Percentiles rank a stretch among this genome's conserved stretches.
phyloP scores from a whole-genome alignment of 306 rosid species.

The Mimosa pudica region DNA sequence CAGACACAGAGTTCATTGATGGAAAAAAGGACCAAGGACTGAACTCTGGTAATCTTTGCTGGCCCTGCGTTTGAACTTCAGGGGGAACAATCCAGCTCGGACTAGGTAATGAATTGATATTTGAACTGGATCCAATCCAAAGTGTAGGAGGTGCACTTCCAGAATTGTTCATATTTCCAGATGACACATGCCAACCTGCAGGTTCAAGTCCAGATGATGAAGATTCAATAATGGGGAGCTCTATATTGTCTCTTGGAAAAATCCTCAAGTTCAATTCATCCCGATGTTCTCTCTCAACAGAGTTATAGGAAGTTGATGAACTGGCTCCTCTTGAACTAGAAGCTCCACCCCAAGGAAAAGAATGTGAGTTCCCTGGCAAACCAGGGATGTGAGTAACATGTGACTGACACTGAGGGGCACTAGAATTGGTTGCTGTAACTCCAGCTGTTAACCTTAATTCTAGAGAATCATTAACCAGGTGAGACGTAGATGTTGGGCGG shows the following conservation, averaged over 20 bases:
- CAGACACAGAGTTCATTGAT: slow-evolving; percentile 35
- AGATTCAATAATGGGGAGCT: slow-evolving; percentile 41
- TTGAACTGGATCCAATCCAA: slow-evolving; percentile 63
- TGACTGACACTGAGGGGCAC: slow-evolving; percentile 43
- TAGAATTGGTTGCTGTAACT: slow-evolving; percentile 46
- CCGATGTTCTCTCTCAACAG: slow-evolving; percentile 42
- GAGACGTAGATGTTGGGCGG: slow-evolving; percentile 44
- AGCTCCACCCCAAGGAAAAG: slow-evolving; percentile 50
- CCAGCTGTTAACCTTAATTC: slow-evolving; percentile 66
- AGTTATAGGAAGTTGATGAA: slow-evolving; percentile 42
- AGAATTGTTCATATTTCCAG: slow-evolving; percentile 44
- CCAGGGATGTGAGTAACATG: slow-evolving; percentile 35
- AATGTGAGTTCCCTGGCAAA: slow-evolving; percentile 37
- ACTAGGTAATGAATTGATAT: slow-evolving; percentile 45
- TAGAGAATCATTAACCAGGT: slow-evolving; percentile 47
- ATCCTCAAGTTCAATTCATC: slow-evolving; percentile 58
- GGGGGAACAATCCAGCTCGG: slow-evolving; percentile 60
- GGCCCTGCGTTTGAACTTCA: slow-evolving; percentile 52
- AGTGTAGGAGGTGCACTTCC: slow-evolving; percentile 52
- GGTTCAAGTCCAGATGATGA: slow-evolving; percentile 42
- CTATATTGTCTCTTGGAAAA: slow-evolving; percentile 41
- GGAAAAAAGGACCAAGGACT: slow-evolving; percentile 81
- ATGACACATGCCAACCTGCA: slow-evolving; percentile 48
- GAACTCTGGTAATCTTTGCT: slow-evolving; percentile 63
- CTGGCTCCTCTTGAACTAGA: slow-evolving; percentile 45